Conservation (phyloP, 352 stramenopile species). For the Globisporangium rhizosaccharum region DNA sequence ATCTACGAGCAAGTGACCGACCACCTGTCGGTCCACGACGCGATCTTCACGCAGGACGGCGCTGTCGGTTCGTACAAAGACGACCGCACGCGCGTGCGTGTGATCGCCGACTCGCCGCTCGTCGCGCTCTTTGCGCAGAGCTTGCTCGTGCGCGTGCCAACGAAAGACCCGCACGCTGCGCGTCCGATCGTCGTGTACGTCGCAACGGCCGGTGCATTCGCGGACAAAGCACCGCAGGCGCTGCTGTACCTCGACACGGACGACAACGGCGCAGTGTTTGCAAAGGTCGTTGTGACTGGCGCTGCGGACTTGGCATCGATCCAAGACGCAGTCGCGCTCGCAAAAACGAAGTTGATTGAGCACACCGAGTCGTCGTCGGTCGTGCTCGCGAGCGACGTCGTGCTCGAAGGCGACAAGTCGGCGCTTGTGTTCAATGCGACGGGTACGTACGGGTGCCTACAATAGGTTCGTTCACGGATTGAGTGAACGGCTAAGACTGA, state of each 20-base stretch:
- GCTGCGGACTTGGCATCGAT: slow-evolving; percentile 45
- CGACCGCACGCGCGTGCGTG: slow-evolving; percentile 64
- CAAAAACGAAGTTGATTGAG: slow-evolving; percentile 70
- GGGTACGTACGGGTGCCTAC: slow-evolving; percentile 11
- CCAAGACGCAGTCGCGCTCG: slow-evolving; percentile 47
- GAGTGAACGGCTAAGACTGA: not conserved
- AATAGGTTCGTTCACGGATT: too few relatives aligned
- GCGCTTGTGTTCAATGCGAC: slow-evolving; percentile 69
- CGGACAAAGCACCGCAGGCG: slow-evolving; percentile 47
- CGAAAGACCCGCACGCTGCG: slow-evolving; percentile 56
- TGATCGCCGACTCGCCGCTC: slow-evolving; percentile 74
- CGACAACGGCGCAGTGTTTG: slow-evolving; percentile 52
- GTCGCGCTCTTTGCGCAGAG: slow-evolving; percentile 68
- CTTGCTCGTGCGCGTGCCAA: slow-evolving; percentile 62
- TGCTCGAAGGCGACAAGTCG: slow-evolving; percentile 59
- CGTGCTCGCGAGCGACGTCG: slow-evolving; percentile 45
- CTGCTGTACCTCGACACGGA: slow-evolving; percentile 61
- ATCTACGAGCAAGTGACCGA: slow-evolving; percentile 70
- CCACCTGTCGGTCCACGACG: slow-evolving; percentile 49
- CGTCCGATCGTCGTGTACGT: slow-evolving; percentile 79
- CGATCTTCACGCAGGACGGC: slow-evolving; percentile 69
- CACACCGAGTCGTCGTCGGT: slow-evolving; percentile 46
- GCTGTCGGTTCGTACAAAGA: slow-evolving; percentile 75
- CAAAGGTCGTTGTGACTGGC: slow-evolving; percentile 69
- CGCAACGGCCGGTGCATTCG: slow-evolving; percentile 54